These are phyloP conservation scores for Mitragyna speciosa DNA, from an alignment of 257 asterid species.

Conservation along the genomic window DNA sequence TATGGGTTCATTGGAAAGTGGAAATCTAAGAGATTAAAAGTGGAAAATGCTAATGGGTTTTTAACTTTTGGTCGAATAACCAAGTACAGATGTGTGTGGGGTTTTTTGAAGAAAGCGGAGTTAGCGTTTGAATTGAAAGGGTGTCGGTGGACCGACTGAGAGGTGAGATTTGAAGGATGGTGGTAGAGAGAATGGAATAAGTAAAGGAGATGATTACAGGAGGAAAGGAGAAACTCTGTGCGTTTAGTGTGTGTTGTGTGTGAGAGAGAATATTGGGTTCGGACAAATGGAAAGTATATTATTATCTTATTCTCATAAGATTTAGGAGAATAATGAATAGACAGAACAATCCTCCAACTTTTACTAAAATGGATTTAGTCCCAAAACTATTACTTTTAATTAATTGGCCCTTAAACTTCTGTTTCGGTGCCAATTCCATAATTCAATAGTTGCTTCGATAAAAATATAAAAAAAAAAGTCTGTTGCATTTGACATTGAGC, in stretches of 20 bases:
- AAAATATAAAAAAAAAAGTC: too few relatives aligned
- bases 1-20: not conserved
- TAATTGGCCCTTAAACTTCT: too few relatives aligned
- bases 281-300: not conserved
- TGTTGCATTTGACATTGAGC: too few relatives aligned
- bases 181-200: constrained; percentile 10
- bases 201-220: not conserved
- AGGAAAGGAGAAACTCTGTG: not conserved
- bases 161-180: constrained; percentile 7
- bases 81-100: not conserved
- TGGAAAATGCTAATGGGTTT: constrained; percentile 1
- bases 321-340: not conserved
- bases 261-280: not conserved
- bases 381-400: not conserved
- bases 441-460: not conserved
- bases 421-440: not conserved
- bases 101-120: not conserved
- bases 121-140: not conserved
- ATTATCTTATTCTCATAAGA: not conserved
- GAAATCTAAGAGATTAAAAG: not conserved
- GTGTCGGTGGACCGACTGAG: constrained; percentile 33
- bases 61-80: not conserved
- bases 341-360: not conserved
- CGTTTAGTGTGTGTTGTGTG: constrained; percentile 1
- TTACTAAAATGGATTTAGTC: not conserved